Evolutionary conservation across 768 basidiomycete genomes (phyloP).

Genomic region (Tulasnella sp.): DNA sequence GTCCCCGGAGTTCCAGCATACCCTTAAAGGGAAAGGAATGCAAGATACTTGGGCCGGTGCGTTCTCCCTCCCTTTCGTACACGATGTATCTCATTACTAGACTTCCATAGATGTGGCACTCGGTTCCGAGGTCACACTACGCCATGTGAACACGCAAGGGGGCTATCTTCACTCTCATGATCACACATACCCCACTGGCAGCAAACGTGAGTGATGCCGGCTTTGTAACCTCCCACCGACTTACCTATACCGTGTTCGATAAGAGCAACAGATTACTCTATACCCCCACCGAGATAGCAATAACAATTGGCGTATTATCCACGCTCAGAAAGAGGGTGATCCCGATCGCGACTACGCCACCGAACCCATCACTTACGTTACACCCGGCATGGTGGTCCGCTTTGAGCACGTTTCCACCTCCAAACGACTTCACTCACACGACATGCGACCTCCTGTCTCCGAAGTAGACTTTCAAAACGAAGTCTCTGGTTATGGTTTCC

Average conservation of each 20-base stretch:
- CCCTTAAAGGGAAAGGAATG: slow-evolving; percentile 80
- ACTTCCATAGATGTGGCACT: slow-evolving; percentile 55
- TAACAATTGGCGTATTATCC: slow-evolving; percentile 81
- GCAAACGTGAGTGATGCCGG: slow-evolving; percentile 51
- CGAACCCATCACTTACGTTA: slow-evolving; percentile 49
- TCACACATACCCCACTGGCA: slow-evolving; percentile 81
- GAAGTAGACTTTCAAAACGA: slow-evolving; percentile 99
- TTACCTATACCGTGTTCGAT: slow-evolving; percentile 1
- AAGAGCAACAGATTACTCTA: slow-evolving; percentile 98
- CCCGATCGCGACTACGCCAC: slow-evolving; percentile 38
- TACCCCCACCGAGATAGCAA: slow-evolving; percentile 98
- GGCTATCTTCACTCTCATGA: slow-evolving; percentile 96
- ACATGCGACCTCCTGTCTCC: slow-evolving; percentile 83
- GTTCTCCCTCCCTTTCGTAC: slow-evolving; percentile 20
- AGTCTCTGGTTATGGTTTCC: slow-evolving; percentile 85
- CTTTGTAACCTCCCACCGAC: slow-evolving; percentile 6
- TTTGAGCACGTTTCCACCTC: slow-evolving; percentile 68
- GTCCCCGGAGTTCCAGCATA: slow-evolving; percentile 98
- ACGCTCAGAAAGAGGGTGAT: slow-evolving; percentile 39
- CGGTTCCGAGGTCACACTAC: slow-evolving; percentile 70
- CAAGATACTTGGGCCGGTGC: slow-evolving; percentile 80
- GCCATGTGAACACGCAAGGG: slow-evolving; percentile 93
- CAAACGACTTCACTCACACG: slow-evolving; percentile 89
- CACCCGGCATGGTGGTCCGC: slow-evolving; percentile 57
- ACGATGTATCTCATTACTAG: not conserved